Base-by-base conservation (phyloP, 202 grass and related monocot species). In the Panicum hallii region DNA sequence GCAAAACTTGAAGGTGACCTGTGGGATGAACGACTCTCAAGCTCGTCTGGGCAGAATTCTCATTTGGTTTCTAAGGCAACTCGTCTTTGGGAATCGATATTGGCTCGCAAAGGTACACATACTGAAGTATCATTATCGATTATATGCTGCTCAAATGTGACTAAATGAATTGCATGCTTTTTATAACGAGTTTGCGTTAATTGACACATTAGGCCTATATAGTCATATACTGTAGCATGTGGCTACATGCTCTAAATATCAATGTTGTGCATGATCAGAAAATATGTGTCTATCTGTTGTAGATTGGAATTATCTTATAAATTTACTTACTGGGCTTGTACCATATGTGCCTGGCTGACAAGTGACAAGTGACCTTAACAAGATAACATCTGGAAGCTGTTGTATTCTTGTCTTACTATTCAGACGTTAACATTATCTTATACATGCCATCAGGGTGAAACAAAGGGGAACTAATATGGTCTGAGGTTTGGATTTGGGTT, bases 61-160 rank as follows among this genome's bases (percentile, higher is more conserved):
- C 97, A 99, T 87, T 85, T 99, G 28, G 90, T 97, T 49, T 94
- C 93, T 68, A 97, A 99, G 58, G 92, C 97, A 30, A 93, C 93
- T 83, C 86, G 90, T 60, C 87, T 99, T 78, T 99, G 97, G 97
- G 97, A 99, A 86, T 97, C 97, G 13, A 90, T 99, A 91, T 90
- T 99, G 91, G 90, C 88, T 94, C 86, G 90, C 67, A 97, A 90
- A 90, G 93, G 97, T 97, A 94, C 79, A 82, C 28, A 79, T 16
- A 53, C 38, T 65, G 9, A 70, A 63, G 62, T 83, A 73, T 50
- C 30, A 11, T 57, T 83, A 78, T 49, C 53, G 36, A 77, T 40
- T 71, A 64, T 89, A 50, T 74, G 62, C 41, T 63, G 89, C 46
- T 79, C 40, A 49, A 67, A 75, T 32, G 53, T 88, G 63, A 63